A percentile compares a stretch with the other conserved stretches of the same genome.
Evolutionary conservation across 352 stramenopile species (phyloP).

Genomic region (Globisporangium iwayamae): DNA sequence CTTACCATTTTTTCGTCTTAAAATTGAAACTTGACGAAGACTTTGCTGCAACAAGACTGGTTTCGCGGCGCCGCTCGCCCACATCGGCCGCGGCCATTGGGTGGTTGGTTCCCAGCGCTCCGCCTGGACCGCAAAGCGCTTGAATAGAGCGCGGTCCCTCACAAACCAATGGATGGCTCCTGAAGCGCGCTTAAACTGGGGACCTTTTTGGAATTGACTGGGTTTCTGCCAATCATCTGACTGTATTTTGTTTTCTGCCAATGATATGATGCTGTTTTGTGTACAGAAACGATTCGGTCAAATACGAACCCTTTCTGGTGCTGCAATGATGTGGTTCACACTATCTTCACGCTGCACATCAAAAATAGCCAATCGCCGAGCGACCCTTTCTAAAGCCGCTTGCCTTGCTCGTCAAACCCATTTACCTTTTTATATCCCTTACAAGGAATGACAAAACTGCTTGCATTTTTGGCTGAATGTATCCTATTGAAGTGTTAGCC

Average conservation of each 20-base stretch:
- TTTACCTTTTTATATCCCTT: background rate
- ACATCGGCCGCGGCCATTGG: constrained; percentile 4
- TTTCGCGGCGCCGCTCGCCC: constrained; percentile 9
- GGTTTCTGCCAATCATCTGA: background rate
- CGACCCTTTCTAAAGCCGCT: background rate
- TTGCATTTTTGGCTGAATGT: too few species aligned
- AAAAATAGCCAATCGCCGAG: too few species aligned
- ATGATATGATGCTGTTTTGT: background rate
- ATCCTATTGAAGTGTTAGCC: too few species aligned
- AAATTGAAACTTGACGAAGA: constrained; percentile 86
- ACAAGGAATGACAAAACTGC: background rate
- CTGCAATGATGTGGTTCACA: background rate
- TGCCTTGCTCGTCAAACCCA: too few species aligned
- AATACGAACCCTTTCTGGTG: background rate
- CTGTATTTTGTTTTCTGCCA: background rate
- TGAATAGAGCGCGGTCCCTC: background rate
- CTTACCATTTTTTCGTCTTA: constrained; percentile 87
- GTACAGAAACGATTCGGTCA: background rate
- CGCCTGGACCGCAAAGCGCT: background rate
- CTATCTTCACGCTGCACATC: background rate
- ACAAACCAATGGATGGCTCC: constrained; percentile 15
- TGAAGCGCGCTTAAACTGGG: constrained; percentile 13
- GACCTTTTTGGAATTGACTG: background rate
- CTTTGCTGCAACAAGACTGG: constrained; percentile 75
- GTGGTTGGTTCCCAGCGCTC: constrained; percentile 55